phyloP scores from a whole-genome alignment of 371 early-diverging fungal species.

The Massospora cicadina region DNA sequence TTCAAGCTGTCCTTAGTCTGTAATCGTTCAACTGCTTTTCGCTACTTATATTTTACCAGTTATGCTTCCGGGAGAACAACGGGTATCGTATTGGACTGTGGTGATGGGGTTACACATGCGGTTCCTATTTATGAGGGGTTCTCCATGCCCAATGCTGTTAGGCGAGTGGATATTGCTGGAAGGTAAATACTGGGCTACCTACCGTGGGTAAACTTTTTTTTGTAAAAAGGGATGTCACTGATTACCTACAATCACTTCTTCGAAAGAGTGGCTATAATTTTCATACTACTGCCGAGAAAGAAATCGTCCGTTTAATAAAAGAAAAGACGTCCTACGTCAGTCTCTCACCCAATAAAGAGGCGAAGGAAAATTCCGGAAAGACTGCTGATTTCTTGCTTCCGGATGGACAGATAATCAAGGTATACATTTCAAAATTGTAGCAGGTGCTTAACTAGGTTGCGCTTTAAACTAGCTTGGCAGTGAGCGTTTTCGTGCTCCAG shows the following conservation, averaged over 20 bases:
- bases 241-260: constrained; percentile 66
- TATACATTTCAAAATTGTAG: constrained; percentile 14
- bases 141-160: constrained; percentile 81
- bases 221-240: constrained; percentile 61
- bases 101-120: constrained; percentile 88
- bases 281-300: constrained; percentile 80
- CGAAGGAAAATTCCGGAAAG: constrained; percentile 54
- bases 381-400: constrained; percentile 72
- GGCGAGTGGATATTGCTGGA: constrained; percentile 83
- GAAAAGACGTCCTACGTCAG: constrained; percentile 90
- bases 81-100: constrained; percentile 83
- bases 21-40: constrained; percentile 18
- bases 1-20: constrained; percentile 89
- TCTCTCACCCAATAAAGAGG: constrained; percentile 71
- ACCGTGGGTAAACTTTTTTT: background rate
- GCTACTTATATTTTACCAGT: constrained; percentile 17
- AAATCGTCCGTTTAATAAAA: constrained; percentile 85
- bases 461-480: constrained; percentile 38
- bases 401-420: constrained; percentile 78
- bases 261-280: constrained; percentile 75
- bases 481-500: constrained; percentile 68
- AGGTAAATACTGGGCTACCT: constrained; percentile 21
- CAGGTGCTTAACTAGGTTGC: background rate
- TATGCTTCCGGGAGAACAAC: constrained; percentile 92
- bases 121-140: constrained; percentile 96